Percentiles rank a stretch among this genome's conserved stretches.
These are phyloP conservation scores for Fistulinella prunicolor DNA, from an alignment of 768 basidiomycete genomes.

Conservation along the genomic window DNA sequence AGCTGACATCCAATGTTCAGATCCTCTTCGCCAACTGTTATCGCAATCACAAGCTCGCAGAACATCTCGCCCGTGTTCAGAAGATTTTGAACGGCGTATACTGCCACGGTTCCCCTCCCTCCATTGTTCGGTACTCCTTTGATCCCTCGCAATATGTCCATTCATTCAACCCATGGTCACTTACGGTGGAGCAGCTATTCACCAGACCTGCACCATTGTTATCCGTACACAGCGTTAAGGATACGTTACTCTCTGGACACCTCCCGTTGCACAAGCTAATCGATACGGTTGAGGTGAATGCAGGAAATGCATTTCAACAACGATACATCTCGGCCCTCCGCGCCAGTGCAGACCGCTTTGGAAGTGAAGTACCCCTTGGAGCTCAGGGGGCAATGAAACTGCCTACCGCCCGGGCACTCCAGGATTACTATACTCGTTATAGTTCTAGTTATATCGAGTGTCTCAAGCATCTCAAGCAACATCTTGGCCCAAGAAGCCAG, in stretches of 20 bases:
- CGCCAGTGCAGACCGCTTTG: constrained; percentile 13
- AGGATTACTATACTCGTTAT: constrained; percentile 1
- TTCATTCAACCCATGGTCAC: background rate
- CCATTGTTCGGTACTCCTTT: background rate
- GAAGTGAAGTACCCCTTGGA: constrained; percentile 1
- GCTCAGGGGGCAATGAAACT: background rate
- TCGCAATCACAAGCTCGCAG: constrained; percentile 6
- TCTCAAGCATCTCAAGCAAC: background rate
- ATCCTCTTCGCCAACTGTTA: constrained; percentile 11
- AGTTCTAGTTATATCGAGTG: background rate
- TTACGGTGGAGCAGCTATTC: background rate
- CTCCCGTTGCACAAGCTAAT: constrained; percentile 4
- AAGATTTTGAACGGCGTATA: background rate
- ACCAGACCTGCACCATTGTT: background rate
- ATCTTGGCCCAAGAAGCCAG: constrained; percentile 8
- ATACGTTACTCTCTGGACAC: background rate
- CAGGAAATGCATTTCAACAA: constrained; percentile 5
- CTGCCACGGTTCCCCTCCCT: background rate
- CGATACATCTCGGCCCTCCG: constrained; percentile 15
- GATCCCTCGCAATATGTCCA: background rate
- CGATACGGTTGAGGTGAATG: background rate
- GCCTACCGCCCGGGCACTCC: background rate
- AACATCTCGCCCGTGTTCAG: constrained; percentile 5
- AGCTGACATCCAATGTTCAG: background rate
- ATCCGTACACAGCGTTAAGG: background rate